Base-by-base conservation (phyloP, 2,329 filamentous ascomycete genomes). In the Aspergillus candidus region DNA sequence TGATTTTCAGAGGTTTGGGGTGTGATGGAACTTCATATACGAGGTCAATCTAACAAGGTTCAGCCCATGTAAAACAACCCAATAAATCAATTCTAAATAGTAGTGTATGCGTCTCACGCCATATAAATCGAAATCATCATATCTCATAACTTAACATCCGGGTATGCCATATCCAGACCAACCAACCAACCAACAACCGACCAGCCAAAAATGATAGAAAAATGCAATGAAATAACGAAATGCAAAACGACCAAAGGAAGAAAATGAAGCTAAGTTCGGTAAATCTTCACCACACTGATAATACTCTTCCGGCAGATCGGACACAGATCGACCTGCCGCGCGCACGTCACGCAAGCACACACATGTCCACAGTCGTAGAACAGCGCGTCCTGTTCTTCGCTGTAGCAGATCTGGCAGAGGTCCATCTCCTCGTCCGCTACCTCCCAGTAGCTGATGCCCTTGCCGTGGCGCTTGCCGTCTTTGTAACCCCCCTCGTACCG, bases 311-410 rank as follows among this genome's bases (percentile, higher is more conserved):
- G 69, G 59, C 80, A 83, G 17, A 83, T 76, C 1, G 80, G 80
- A 52, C 80, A 83, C 39, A 67, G 68, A 43, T 80, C 76, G 27
- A 83, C 73, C 56, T 77, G 72, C 40, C 70, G 70, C 11, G 80
- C 79, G 55, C 80, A 83, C n/a, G 65, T 66, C 45, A 78, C 64
- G 50, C 80, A 83, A 3, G 79, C 75, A 36, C 79, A 75, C 13
- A 83, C 76, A 55, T 83, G 80, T 0, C 80, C 80, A 51, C 80
- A 83, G 50, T 79, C 77, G 52, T 78, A 79, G 58, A 83, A 82
- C 6, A 79, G 71, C 4, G 78, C 75, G 48, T 80, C 76, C 42
- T 79, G 76, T 34, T 74, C 73, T 35, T 75, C 72, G n/a, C 76
- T 73, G 61, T 77, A 83, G 66, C 80, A 83, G 45, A 83, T 82